phyloP scores from a whole-genome alignment of 2,329 filamentous ascomycete genomes.

The Beauveria asiatica region DNA sequence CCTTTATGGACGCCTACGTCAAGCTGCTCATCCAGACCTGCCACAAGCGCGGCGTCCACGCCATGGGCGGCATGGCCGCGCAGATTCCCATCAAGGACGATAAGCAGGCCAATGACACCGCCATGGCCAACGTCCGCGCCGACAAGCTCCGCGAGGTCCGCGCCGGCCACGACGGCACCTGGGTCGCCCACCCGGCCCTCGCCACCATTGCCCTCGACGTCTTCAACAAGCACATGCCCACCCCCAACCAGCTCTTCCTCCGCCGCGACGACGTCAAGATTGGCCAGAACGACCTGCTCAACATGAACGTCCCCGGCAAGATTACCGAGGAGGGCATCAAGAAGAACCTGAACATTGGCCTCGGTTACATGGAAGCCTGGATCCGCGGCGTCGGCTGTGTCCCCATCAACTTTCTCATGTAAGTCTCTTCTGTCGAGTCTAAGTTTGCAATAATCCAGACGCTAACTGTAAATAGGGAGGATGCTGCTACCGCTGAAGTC shows the following conservation, averaged over 20 bases:
- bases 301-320: constrained; percentile 93
- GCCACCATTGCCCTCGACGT: constrained; percentile 81
- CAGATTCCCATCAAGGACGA: constrained; percentile 99
- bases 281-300: constrained; percentile 81
- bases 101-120: constrained; percentile 79
- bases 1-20: constrained; percentile 95
- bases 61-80: constrained; percentile 97
- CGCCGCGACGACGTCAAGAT: constrained; percentile 85
- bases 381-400: constrained; percentile 90
- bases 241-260: constrained; percentile 89
- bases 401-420: constrained; percentile 95
- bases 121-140: constrained; percentile 85
- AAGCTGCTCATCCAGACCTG: constrained; percentile 97
- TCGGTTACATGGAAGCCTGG: constrained; percentile 99
- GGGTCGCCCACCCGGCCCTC: constrained; percentile 94
- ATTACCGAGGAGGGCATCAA: constrained; percentile 92
- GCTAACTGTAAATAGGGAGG: constrained; percentile 49
- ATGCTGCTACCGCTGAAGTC: constrained; percentile 93
- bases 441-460: not conserved
- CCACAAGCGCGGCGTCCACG: constrained; percentile 93
- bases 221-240: constrained; percentile 98
- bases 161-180: constrained; percentile 91
- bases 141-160: constrained; percentile 95
- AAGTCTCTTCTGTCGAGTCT: constrained; percentile 17
- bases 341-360: constrained; percentile 94